phyloP scores from a whole-genome alignment of 139 green algal species.

The Tetraselmis chui region DNA sequence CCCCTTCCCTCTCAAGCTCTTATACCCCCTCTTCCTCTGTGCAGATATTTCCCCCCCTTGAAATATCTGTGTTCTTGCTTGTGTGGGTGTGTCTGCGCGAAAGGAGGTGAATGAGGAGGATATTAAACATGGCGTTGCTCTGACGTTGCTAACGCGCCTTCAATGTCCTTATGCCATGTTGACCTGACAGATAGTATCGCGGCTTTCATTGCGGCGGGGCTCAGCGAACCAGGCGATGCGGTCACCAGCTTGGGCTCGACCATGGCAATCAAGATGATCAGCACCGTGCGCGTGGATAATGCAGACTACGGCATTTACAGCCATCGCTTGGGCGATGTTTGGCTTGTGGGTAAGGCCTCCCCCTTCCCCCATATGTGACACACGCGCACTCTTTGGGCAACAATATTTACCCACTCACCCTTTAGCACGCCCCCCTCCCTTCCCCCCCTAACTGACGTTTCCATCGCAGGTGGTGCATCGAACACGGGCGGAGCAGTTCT shows the following conservation, averaged over 20 bases:
- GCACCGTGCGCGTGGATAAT: slow-evolving; percentile 69
- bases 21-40: not conserved
- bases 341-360: slow-evolving; percentile 68
- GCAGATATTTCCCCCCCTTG: not conserved
- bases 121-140: not conserved
- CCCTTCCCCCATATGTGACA: no score
- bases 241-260: slow-evolving; percentile 87
- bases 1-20: not conserved
- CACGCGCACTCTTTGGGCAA: no score
- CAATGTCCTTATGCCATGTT: not conserved
- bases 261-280: slow-evolving; percentile 90
- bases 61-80: not conserved
- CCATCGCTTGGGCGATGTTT: slow-evolving; percentile 75
- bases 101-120: no score
- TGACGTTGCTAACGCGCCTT: not conserved
- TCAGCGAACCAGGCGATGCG: slow-evolving; percentile 46
- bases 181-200: slow-evolving; percentile 80
- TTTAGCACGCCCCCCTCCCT: no score
- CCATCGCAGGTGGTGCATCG: slow-evolving; percentile 57
- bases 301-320: slow-evolving; percentile 85
- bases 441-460: no score
- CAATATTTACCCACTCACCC: no score
- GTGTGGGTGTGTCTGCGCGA: not conserved
- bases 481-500: slow-evolving; percentile 89
- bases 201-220: slow-evolving; percentile 82